A percentile compares a stretch with the other conserved stretches of the same genome.
Evolutionary conservation across 352 stramenopile species (phyloP).

Genomic region (Aphanomyces stellatus): DNA sequence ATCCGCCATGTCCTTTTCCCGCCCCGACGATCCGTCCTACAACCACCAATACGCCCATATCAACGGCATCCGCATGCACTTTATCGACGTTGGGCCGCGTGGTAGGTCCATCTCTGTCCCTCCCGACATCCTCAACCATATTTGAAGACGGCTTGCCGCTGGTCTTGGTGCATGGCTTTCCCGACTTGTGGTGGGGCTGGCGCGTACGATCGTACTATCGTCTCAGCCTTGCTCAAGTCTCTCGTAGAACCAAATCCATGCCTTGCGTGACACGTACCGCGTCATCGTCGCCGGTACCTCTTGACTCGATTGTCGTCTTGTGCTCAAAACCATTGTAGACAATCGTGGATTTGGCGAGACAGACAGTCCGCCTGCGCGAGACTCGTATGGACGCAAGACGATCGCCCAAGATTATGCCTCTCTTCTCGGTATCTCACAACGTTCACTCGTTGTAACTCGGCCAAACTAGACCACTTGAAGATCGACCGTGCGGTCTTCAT

Average conservation of each 20-base stretch:
- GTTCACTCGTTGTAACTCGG: too few relatives aligned
- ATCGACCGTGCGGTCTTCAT: conserved; percentile 61
- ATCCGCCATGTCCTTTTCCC: too few relatives aligned
- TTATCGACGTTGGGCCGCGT: conserved; percentile 41
- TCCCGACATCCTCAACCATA: too few relatives aligned
- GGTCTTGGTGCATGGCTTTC: conserved; percentile 54
- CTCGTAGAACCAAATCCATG: conserved; percentile 40
- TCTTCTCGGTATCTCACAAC: background rate
- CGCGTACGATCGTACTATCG: conserved; percentile 24
- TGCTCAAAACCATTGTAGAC: background rate
- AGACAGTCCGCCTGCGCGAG: background rate
- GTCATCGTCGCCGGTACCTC: background rate
- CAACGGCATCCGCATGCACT: conserved; percentile 37
- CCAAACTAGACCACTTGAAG: conserved; percentile 46
- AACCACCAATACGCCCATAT: conserved; percentile 23
- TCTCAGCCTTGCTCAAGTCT: background rate
- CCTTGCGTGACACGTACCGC: conserved; percentile 23
- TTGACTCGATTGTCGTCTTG: background rate
- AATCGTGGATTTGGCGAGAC: background rate
- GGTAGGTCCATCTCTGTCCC: too few relatives aligned
- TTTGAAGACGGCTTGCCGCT: conserved; percentile 30
- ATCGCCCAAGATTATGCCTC: background rate
- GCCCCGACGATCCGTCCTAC: background rate
- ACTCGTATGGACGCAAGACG: background rate
- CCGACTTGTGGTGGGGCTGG: conserved; percentile 54